Evolutionary conservation across 108 stramenopile species (phyloP).

Genomic region (Nitzschia palea): DNA sequence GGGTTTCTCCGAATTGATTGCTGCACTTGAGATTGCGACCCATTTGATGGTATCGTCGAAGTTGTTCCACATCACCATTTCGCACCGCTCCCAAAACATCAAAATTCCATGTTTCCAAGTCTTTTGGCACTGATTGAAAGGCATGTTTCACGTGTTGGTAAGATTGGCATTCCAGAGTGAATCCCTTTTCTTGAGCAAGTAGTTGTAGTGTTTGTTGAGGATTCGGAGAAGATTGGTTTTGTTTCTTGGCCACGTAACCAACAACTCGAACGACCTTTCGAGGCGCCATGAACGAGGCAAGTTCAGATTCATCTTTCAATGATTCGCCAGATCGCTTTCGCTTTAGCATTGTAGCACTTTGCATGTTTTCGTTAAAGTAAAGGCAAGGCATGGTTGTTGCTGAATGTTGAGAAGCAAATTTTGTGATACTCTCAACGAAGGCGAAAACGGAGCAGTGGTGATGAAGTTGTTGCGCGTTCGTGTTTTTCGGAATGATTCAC

Average conservation of each 20-base stretch:
- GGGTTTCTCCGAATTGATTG: constrained; percentile 70
- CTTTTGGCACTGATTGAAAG: constrained; percentile 1
- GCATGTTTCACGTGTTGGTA: constrained; percentile 1
- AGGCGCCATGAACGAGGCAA: background rate
- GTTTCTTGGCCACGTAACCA: background rate
- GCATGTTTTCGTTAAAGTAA: background rate
- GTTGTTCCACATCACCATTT: constrained; percentile 42
- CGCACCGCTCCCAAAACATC: constrained; percentile 63
- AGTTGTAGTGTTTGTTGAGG: background rate
- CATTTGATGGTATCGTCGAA: constrained; percentile 40
- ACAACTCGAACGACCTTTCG: background rate
- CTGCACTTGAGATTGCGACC: constrained; percentile 37
- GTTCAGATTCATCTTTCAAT: background rate
- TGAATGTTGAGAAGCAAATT: no score
- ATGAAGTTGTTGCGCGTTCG: no score
- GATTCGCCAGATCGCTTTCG: background rate
- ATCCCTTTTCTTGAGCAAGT: background rate
- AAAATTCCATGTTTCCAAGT: constrained; percentile 14
- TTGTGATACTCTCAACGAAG: no score
- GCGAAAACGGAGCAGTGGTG: no score
- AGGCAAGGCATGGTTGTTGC: constrained; percentile 1
- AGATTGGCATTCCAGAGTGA: background rate
- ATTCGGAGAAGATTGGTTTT: background rate
- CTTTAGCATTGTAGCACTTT: background rate
- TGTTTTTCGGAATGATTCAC: no score